These are phyloP conservation scores for Gracilaria gracilis DNA, from an alignment of 23 red algal genomes.

Conservation along the genomic window DNA sequence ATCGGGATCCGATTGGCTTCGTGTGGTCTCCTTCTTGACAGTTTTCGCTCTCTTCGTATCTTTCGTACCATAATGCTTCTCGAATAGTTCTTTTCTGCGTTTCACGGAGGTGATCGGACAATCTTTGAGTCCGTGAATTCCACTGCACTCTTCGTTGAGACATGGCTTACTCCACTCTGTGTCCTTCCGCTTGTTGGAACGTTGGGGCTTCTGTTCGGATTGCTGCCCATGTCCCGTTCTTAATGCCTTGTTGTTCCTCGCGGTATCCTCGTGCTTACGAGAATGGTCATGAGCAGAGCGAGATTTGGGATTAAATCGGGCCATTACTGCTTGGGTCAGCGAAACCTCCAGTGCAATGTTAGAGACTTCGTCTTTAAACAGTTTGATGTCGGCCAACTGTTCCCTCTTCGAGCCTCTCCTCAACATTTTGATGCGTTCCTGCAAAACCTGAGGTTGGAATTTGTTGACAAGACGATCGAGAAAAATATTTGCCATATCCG, in stretches of 20 bases:
- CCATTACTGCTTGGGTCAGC: neutral
- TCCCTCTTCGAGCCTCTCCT: neutral
- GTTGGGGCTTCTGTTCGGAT: neutral
- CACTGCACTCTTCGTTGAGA: neutral
- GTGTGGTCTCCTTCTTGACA: neutral
- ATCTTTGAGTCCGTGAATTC: neutral
- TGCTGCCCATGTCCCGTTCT: neutral
- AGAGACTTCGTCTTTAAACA: neutral
- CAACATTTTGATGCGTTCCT: conserved; percentile 19
- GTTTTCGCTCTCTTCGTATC: neutral
- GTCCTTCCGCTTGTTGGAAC: neutral
- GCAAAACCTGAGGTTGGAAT: neutral
- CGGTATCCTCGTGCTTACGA: neutral
- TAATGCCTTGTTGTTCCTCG: neutral
- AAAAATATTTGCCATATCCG: neutral
- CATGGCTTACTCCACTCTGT: neutral
- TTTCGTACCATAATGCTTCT: neutral
- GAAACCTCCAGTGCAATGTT: neutral
- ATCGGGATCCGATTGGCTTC: neutral
- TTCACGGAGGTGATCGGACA: neutral
- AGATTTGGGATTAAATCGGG: neutral
- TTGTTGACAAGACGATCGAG: conserved; percentile 19
- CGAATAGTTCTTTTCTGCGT: conserved; percentile 13
- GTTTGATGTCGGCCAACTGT: neutral
- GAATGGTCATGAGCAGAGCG: neutral